Evolutionary conservation across 108 stramenopile genomes (phyloP).

Genomic region (Bacterosira constricta): DNA sequence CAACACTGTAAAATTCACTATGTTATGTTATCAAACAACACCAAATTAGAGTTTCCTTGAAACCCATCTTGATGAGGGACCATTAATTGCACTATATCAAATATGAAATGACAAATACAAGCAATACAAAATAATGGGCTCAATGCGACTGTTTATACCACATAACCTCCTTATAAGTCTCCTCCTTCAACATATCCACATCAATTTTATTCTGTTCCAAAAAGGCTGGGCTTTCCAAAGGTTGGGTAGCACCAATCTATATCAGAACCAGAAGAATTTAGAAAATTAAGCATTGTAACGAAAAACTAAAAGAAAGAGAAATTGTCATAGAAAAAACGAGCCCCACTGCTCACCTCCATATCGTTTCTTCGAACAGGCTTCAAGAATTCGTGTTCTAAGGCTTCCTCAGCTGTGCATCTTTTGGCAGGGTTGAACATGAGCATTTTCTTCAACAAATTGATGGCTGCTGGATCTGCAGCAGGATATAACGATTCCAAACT

Average conservation of each 20-base stretch:
- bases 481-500: conserved; percentile 70
- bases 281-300: neutral
- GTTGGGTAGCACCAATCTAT: conserved; percentile 36
- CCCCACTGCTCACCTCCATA: conserved; percentile 59
- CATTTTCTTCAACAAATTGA: conserved; percentile 92
- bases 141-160: conserved; percentile 59
- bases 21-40: too few species aligned
- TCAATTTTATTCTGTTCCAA: conserved; percentile 71
- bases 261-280: neutral
- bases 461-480: conserved; percentile 77
- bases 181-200: conserved; percentile 66
- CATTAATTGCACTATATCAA: too few species aligned
- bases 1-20: too few species aligned
- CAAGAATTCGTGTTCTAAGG: conserved; percentile 92
- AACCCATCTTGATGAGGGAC: too few species aligned
- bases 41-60: too few species aligned
- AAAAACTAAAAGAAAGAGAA: neutral
- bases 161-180: conserved; percentile 77
- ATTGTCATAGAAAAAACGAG: conserved; percentile 4
- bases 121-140: neutral
- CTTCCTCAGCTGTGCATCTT: conserved; percentile 91
- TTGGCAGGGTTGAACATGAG: conserved; percentile 92
- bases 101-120: too few species aligned
- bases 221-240: conserved; percentile 73
- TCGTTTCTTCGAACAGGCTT: conserved; percentile 68